These are phyloP conservation scores for Terana coerulea DNA, from an alignment of 768 basidiomycete genomes.

Conservation along the genomic window DNA sequence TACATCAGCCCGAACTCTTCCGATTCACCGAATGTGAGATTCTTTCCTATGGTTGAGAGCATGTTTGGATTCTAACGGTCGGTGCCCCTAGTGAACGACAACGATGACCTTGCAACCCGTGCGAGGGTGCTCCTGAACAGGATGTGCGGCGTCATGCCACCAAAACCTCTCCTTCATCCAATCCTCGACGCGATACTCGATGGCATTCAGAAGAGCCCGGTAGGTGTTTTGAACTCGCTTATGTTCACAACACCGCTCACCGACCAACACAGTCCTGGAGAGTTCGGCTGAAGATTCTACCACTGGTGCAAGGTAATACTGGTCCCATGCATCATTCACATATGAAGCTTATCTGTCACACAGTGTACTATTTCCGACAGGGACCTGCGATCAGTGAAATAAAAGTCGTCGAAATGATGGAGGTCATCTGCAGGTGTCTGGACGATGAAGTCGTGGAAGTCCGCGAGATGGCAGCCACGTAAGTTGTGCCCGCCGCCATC, in stretches of 20 bases:
- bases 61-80: background rate
- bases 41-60: background rate
- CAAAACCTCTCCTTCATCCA: slow-evolving; percentile 60
- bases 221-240: slow-evolving; percentile 39
- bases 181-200: slow-evolving; percentile 71
- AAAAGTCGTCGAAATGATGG: slow-evolving; percentile 75
- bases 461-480: slow-evolving; percentile 86
- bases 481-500: slow-evolving; percentile 26
- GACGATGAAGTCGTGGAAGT: slow-evolving; percentile 89
- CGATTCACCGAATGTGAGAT: slow-evolving; percentile 64
- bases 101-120: slow-evolving; percentile 62
- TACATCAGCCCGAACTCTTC: slow-evolving; percentile 69
- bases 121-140: slow-evolving; percentile 71
- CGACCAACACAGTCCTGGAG: slow-evolving; percentile 19
- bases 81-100: slow-evolving; percentile 55
- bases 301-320: slow-evolving; percentile 66
- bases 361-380: slow-evolving; percentile 87
- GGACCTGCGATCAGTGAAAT: slow-evolving; percentile 74
- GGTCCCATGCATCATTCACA: background rate
- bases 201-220: slow-evolving; percentile 72
- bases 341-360: background rate
- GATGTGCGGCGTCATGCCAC: slow-evolving; percentile 84
- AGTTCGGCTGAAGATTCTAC: slow-evolving; percentile 81
- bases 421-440: slow-evolving; percentile 77
- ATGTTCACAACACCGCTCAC: too few species aligned